A percentile compares a stretch with the other conserved stretches of the same genome.
phyloP scores from a whole-genome alignment of 1,284 basidiomycete genomes.

The Omphalotus olearius region DNA sequence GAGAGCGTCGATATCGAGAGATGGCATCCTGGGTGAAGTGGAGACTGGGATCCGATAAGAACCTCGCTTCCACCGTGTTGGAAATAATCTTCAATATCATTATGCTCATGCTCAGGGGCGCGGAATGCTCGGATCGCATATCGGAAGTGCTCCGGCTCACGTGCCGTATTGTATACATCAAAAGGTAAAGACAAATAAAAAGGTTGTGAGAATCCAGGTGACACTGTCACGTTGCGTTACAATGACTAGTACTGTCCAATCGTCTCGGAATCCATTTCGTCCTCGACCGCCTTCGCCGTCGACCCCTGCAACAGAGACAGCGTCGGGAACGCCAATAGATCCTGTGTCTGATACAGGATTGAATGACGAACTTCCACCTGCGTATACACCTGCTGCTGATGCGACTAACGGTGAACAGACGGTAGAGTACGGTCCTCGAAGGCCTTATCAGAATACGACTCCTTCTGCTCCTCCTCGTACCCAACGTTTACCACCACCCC shows the following conservation, averaged over 20 bases:
- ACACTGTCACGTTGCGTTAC: too few relatives aligned
- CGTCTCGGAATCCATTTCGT: slow-evolving; percentile 11
- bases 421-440: slow-evolving; percentile 53
- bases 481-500: slow-evolving; percentile 11
- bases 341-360: not conserved
- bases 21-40: slow-evolving; percentile 9
- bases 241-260: not conserved
- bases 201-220: too few relatives aligned
- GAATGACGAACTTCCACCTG: slow-evolving; percentile 55
- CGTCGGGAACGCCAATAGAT: too few relatives aligned
- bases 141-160: too few relatives aligned
- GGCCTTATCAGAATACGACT: slow-evolving; percentile 55
- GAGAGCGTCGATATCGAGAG: slow-evolving; percentile 46
- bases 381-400: slow-evolving; percentile 58
- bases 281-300: not conserved
- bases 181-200: too few relatives aligned
- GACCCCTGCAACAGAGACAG: not conserved
- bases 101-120: too few relatives aligned
- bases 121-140: too few relatives aligned
- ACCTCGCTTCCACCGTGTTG: not conserved
- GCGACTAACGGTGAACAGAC: slow-evolving; percentile 52
- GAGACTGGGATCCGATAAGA: not conserved
- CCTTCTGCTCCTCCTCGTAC: slow-evolving; percentile 16
- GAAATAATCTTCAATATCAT: too few relatives aligned
- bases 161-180: too few relatives aligned